Evolutionary conservation across 2,329 filamentous ascomycete genomes (phyloP).

Genomic region (Calonectria montana): DNA sequence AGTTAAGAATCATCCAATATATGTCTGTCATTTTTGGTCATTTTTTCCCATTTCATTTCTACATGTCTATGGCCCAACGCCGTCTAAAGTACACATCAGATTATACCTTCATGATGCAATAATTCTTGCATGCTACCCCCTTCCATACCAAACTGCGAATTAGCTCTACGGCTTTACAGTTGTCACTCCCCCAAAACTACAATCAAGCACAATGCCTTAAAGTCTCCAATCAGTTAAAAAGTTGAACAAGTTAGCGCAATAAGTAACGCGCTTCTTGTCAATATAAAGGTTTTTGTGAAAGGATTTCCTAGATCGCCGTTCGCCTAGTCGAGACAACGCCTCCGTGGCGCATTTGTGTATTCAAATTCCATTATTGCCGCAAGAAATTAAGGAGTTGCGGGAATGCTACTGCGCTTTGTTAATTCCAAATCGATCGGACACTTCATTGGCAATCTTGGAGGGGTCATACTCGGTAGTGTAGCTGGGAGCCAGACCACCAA

Average conservation of each 20-base stretch:
- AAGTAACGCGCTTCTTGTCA: constrained; percentile 40
- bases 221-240: constrained; percentile 46
- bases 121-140: constrained; percentile 44
- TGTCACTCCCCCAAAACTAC: constrained; percentile 37
- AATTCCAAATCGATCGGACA: constrained; percentile 62
- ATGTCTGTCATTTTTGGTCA: neutral
- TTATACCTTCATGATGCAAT: constrained; percentile 53
- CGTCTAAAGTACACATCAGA: constrained; percentile 56
- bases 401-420: constrained; percentile 36
- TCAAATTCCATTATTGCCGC: constrained; percentile 28
- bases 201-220: constrained; percentile 45
- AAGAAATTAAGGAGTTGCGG: constrained; percentile 29
- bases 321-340: constrained; percentile 45
- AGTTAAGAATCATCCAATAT: too few relatives aligned
- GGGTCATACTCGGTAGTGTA: constrained; percentile 68
- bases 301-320: constrained; percentile 47
- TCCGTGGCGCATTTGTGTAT: constrained; percentile 21
- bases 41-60: constrained; percentile 50
- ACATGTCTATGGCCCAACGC: constrained; percentile 55
- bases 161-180: constrained; percentile 53
- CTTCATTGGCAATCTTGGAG: constrained; percentile 59
- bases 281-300: constrained; percentile 37
- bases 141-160: constrained; percentile 50
- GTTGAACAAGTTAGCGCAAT: constrained; percentile 38
- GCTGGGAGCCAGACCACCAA: constrained; percentile 73